Percentiles rank a stretch among this genome's conserved stretches.
Conservation (phyloP, 345 rosid species). For the Ceriops decandra region DNA sequence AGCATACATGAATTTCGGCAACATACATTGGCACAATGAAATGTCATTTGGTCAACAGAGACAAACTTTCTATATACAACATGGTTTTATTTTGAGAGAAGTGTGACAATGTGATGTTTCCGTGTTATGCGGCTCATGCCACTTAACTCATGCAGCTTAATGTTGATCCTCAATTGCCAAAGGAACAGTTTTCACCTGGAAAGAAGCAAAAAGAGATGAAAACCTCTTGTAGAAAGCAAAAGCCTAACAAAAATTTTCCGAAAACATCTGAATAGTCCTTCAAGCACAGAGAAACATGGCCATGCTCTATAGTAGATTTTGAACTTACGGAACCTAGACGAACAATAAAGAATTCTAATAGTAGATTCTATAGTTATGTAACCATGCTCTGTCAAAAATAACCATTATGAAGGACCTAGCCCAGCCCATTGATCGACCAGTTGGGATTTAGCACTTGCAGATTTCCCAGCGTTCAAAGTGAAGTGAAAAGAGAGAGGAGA, state of each 20-base stretch:
- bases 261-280: neutral
- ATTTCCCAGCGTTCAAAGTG: neutral
- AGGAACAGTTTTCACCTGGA: constrained; percentile 85
- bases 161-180: constrained; percentile 50
- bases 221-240: neutral
- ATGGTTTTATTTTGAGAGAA: constrained; percentile 16
- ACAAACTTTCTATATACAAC: neutral
- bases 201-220: neutral
- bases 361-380: no score
- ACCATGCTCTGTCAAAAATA: neutral
- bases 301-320: no score
- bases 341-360: no score
- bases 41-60: neutral
- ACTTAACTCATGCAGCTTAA: constrained; percentile 10
- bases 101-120: neutral
- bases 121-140: neutral
- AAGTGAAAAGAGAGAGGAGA: neutral
- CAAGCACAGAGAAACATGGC: neutral
- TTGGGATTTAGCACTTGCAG: no score
- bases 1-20: neutral
- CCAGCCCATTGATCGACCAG: no score
- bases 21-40: neutral
- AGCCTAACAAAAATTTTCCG: neutral
- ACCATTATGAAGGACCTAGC: neutral
- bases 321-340: no score